Percentiles rank a stretch among this genome's conserved stretches.
phyloP scores from a whole-genome alignment of 2,329 filamentous ascomycete species.

The Claviceps sp. region DNA sequence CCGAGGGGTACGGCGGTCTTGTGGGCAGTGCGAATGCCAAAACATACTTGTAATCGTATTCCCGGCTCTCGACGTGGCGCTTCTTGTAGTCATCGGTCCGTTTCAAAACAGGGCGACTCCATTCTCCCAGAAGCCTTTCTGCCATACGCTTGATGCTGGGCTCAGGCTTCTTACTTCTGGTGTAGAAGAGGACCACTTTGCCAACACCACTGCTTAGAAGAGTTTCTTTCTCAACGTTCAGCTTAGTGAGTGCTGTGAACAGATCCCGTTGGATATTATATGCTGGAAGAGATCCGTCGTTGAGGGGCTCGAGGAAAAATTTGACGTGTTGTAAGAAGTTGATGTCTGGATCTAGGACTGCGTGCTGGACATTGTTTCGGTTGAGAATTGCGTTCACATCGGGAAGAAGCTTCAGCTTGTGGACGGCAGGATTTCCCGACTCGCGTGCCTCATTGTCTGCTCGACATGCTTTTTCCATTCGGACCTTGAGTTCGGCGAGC shows the following conservation, averaged over 20 bases:
- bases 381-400: conserved; percentile 82
- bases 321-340: conserved; percentile 91
- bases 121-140: conserved; percentile 83
- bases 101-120: conserved; percentile 89
- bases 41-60: conserved; percentile 47
- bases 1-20: not conserved
- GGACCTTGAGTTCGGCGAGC: conserved; percentile 73
- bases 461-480: conserved; percentile 84
- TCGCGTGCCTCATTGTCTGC: conserved; percentile 74
- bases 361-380: conserved; percentile 72
- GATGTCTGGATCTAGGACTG: conserved; percentile 83
- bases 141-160: conserved; percentile 84
- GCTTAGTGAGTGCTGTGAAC: conserved; percentile 62
- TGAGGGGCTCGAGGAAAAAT: conserved; percentile 92
- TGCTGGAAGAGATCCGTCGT: conserved; percentile 84
- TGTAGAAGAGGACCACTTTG: conserved; percentile 95
- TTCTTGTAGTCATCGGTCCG: conserved; percentile 92
- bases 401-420: conserved; percentile 88
- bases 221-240: conserved; percentile 84
- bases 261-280: conserved; percentile 97
- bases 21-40: not conserved
- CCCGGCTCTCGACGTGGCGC: conserved; percentile 50
- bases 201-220: conserved; percentile 86
- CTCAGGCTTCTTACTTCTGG: conserved; percentile 83
- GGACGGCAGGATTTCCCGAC: conserved; percentile 65